Evolutionary conservation across 257 asterid genomes (phyloP).

Genomic region (Primulina huaijiensis): DNA sequence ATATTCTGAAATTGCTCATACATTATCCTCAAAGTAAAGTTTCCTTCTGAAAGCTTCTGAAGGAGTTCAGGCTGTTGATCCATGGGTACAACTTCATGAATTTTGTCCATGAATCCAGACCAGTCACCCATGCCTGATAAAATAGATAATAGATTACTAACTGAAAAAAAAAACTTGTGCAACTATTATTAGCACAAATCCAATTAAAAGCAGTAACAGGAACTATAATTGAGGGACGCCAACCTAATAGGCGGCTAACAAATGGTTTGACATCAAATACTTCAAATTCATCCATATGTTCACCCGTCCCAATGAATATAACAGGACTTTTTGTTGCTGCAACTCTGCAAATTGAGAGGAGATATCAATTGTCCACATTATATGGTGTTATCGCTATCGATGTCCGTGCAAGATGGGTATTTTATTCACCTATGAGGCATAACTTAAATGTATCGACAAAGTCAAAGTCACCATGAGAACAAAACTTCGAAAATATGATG

Average conservation of each 20-base stretch:
- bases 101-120: conserved; percentile 98
- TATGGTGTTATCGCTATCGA: conserved; percentile 5
- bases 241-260: conserved; percentile 97
- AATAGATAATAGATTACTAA: conserved; percentile 3
- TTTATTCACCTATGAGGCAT: background rate
- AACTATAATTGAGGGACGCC: conserved; percentile 19
- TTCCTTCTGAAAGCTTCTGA: conserved; percentile 93
- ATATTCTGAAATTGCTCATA: conserved; percentile 86
- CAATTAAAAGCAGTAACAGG: background rate
- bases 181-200: conserved; percentile 3
- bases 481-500: conserved; percentile 3
- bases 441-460: conserved; percentile 6
- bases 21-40: conserved; percentile 86
- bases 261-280: conserved; percentile 95
- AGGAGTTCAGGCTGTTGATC: conserved; percentile 99
- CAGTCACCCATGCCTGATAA: conserved; percentile 89
- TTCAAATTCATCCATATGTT: conserved; percentile 98
- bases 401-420: conserved; percentile 1
- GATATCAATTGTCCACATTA: conserved; percentile 16
- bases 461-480: conserved; percentile 15
- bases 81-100: conserved; percentile 94
- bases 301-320: conserved; percentile 94
- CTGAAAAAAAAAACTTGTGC: background rate
- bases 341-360: conserved; percentile 54
- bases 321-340: conserved; percentile 97